Percentiles rank a stretch among this genome's conserved stretches.
These are phyloP conservation scores for Xylaria cubensis DNA, from an alignment of 495 filamentous ascomycete genomes.

Conservation along the genomic window DNA sequence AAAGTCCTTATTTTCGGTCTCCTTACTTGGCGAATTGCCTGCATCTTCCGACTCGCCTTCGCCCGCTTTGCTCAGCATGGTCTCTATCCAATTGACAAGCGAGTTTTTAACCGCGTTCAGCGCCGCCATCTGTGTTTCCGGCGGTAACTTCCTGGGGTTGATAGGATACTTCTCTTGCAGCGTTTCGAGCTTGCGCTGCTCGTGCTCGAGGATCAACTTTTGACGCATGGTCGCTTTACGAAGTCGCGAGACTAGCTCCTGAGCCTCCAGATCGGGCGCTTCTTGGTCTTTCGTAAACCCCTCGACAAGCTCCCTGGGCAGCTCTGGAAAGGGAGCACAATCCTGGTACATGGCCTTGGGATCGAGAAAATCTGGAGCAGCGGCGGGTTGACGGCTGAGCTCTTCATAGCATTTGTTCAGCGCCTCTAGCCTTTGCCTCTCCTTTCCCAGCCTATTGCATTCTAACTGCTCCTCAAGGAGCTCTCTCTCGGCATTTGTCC, in stretches of 20 bases:
- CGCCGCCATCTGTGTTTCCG: slow-evolving; percentile 54
- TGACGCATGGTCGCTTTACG: slow-evolving; percentile 70
- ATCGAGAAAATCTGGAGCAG: slow-evolving; percentile 56
- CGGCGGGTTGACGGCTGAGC: slow-evolving; percentile 62
- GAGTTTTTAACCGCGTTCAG: slow-evolving; percentile 63
- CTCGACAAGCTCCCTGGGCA: slow-evolving; percentile 55
- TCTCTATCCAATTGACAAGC: slow-evolving; percentile 76
- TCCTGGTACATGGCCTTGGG: slow-evolving; percentile 49
- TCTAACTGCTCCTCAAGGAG: slow-evolving; percentile 58
- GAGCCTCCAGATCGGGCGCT: slow-evolving; percentile 41
- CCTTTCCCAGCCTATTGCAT: slow-evolving; percentile 56
- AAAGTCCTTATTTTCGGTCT: slow-evolving; percentile 49
- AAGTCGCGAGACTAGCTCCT: slow-evolving; percentile 64
- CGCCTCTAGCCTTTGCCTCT: slow-evolving; percentile 59
- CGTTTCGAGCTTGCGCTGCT: slow-evolving; percentile 67
- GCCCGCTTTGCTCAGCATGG: slow-evolving; percentile 63
- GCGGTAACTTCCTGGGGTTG: slow-evolving; percentile 39
- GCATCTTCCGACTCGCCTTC: slow-evolving; percentile 47
- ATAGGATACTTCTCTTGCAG: slow-evolving; percentile 52
- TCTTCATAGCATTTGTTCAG: slow-evolving; percentile 51
- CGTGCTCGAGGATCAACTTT: slow-evolving; percentile 64
- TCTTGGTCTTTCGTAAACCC: slow-evolving; percentile 46
- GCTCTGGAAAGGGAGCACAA: slow-evolving; percentile 52
- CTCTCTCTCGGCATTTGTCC: slow-evolving; percentile 38
- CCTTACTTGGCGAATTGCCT: slow-evolving; percentile 49